These are phyloP conservation scores for Verbascum thapsus DNA, from an alignment of 257 asterid genomes.

Conservation along the genomic window DNA sequence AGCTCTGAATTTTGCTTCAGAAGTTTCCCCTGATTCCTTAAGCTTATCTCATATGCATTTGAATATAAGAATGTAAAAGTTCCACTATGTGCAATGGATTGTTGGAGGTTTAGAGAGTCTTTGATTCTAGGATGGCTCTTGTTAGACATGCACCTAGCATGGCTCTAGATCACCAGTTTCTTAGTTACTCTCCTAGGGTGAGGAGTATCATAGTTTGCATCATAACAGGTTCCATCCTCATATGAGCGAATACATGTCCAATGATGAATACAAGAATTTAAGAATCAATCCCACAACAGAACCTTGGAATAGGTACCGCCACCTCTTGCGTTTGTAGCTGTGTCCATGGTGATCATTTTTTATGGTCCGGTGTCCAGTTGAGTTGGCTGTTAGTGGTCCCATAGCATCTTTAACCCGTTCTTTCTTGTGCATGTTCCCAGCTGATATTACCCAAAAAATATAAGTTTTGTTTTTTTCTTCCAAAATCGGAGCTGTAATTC, in stretches of 20 bases:
- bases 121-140: too few relatives aligned
- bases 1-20: too few relatives aligned
- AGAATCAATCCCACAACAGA: conserved; percentile 3
- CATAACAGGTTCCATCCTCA: background rate
- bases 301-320: conserved; percentile 8
- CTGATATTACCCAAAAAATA: background rate
- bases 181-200: background rate
- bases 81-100: too few relatives aligned
- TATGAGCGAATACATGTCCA: conserved; percentile 14
- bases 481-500: background rate
- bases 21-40: too few relatives aligned
- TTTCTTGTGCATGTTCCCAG: conserved; percentile 14
- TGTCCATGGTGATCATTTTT: background rate
- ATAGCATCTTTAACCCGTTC: conserved; percentile 1
- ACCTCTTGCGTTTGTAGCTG: background rate
- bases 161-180: background rate
- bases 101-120: too few relatives aligned
- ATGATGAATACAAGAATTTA: conserved; percentile 16
- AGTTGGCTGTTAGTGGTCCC: background rate
- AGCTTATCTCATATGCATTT: too few relatives aligned
- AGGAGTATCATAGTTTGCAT: background rate
- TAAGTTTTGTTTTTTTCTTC: background rate
- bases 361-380: background rate
- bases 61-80: too few relatives aligned
- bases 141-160: too few relatives aligned